Base-by-base conservation (phyloP, 352 stramenopile genomes). In the Elongisporangium anandrum region DNA sequence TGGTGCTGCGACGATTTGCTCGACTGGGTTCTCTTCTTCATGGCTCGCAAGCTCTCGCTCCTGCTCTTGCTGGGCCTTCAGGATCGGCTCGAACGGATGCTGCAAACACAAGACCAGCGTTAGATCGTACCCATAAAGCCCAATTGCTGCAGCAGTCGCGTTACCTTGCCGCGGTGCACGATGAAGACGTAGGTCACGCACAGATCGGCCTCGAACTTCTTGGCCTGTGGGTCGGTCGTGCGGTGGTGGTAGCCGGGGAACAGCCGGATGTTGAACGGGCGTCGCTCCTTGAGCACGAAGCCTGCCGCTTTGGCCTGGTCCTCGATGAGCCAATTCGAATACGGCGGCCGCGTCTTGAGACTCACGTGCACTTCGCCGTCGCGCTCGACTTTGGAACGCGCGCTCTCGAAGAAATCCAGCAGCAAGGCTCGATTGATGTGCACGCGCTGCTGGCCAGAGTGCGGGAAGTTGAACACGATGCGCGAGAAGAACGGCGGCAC, bases 401-500 rank as follows among this genome's bases (percentile, higher is more conserved):
- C 88, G 61, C 82, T 94, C 60, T 86, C 81, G 41, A 96, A 96
- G 56, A 96, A 96, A 56, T 94, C 75, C 12, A 77, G 60, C 19
- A 96, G 63, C 62, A 96, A 50, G 17, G 72, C 80, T 54, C 88
- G 76, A 50, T 96, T 96, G 48, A 95, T 77, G 60, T 96, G 88
- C 52, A 96, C 88, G 50, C 88, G 84, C 54, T 96, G 87, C 66
- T 94, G 70, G 15, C 88, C 88, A 21, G 76, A 95, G 66, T 96
- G 88, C 8, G 88, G 88, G 63, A 96, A 96, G 65, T 96, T 95
- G 66, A 95, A 95, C 51, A 96, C 73, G 50, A 96, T 88, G 64
- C 79, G 90, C 56, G 90, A 73, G 64, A 96, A 96, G 23, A 86
- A 82, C 20, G 64, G 34, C 0, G 81, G 74, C 38, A 88, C 39